Base-by-base conservation (phyloP, 2,329 filamentous ascomycete species). In the Botrytis tulipae region DNA sequence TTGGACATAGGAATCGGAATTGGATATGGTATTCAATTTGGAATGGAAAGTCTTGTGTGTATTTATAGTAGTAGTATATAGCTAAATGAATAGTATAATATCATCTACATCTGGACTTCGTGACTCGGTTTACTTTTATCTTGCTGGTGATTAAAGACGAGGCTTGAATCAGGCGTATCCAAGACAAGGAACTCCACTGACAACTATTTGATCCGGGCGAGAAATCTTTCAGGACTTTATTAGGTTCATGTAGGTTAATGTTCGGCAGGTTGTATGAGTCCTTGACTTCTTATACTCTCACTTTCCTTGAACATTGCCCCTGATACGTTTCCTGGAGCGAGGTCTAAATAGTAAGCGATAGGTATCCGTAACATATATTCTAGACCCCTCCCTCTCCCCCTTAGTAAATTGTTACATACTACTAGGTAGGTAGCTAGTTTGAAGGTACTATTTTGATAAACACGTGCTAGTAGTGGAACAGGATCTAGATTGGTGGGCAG, bases 11-110 rank as follows among this genome's bases (percentile, higher is more conserved):
- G 35, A n/a, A 29, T 42, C n/a, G 25, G 25, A 29, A 40, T 42
- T 40, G 48, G 35, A 29, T 57, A 40, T 12, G 46, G 25, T 42
- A 40, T 68, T 51, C 18, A 35, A 35, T 68, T 54, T 29, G 65
- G 48, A 40, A 35, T 4, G 46, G 48, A 20, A 40, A 40, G 25
- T 4, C 65, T 40, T 42, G 25, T 68, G 46, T 68, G 35, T 54
- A 29, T 40, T 14, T 51, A 51, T 22, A 54, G 25, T 37, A 42
- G 35, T 54, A 54, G 65, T 29, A 42, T 9, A 42, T 54, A 40
- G 32, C 37, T 37, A 68, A 40, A 54, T 42, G 51, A n/a, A 40
- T 40, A 51, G 65, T 68, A 66, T 66, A 68, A 68, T 68, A 42
- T 16, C 16, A 29, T 6, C 35, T 67, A 9, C 29, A 12, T 35